phyloP scores from a whole-genome alignment of 352 stramenopile species.

The Aphanomyces cochlioides region DNA sequence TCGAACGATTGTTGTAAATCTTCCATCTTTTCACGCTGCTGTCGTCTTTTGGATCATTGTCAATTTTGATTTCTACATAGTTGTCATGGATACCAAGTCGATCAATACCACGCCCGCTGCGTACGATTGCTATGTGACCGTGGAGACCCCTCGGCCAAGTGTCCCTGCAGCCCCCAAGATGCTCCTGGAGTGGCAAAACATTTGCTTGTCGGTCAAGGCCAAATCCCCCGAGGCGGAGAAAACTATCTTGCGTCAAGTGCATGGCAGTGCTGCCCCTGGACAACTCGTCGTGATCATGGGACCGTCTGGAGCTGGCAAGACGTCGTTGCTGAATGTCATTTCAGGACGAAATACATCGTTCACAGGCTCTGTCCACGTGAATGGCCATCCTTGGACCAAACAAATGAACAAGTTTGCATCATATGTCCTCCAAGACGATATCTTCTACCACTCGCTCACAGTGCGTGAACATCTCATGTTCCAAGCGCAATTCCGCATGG shows the following conservation, averaged over 20 bases:
- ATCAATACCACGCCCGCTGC: too few species aligned
- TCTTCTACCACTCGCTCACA: conserved; percentile 86
- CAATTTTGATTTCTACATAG: too few species aligned
- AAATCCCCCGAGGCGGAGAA: conserved; percentile 33
- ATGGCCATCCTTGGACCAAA: conserved; percentile 48
- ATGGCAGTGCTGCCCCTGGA: conserved; percentile 44
- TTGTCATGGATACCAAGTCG: too few species aligned
- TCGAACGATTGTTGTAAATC: too few species aligned
- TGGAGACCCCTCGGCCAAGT: too few species aligned
- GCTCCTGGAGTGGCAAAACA: too few species aligned
- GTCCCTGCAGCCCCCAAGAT: too few species aligned
- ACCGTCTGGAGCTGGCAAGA: conserved; percentile 80
- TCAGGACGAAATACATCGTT: conserved; percentile 80
- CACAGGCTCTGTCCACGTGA: conserved; percentile 53
- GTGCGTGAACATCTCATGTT: conserved; percentile 87
- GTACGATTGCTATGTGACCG: too few species aligned
- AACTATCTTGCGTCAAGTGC: conserved; percentile 50
- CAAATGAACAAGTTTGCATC: conserved; percentile 35
- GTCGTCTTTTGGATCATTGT: too few species aligned
- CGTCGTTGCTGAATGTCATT: conserved; percentile 91
- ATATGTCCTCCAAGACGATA: conserved; percentile 88
- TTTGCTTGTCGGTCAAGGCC: too few species aligned
- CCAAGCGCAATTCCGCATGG: conserved; percentile 74
- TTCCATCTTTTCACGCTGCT: too few species aligned
- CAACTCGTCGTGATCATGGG: conserved; percentile 68